Base-by-base conservation (phyloP, 352 stramenopile genomes). In the Globisporangium cystogenes region DNA sequence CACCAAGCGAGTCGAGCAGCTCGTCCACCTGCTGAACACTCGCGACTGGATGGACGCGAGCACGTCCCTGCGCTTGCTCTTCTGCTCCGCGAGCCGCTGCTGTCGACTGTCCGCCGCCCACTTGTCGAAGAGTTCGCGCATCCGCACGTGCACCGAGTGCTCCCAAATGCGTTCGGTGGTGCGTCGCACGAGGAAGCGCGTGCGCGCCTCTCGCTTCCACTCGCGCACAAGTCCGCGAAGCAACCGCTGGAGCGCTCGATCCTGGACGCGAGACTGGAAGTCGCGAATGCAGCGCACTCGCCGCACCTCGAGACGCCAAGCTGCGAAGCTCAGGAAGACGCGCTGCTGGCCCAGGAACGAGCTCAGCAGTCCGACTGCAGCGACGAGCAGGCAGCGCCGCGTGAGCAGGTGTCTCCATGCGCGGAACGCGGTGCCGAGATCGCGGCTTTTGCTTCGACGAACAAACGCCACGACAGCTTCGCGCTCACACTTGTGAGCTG, bases 111-210 rank as follows among this genome's bases (percentile, higher is more conserved):
- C 24, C 10, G 27, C 51, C 8, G 12, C 36, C 77, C 77, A 88
- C 21, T 51, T 55, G 1, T 5, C 39, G 41, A 86, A 82, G n/a
- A 64, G 53, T 11, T 72, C 31, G 29, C 48, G 46, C 55, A 85
- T 54, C 20, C 62, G 64, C 0, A 48, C 37, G 37, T 72, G 65
- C 1, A 84, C 58, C n/a, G 72, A 74, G 2, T 36, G 47, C 7
- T 82, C 29, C 65, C 67, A 76, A 20, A 82, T 70, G 37, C 62
- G 52, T 26, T 74, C 60, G 0, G 78, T 27, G 8, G 58, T 73
- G 16, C 54, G 60, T 7, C 70, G 53, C 2, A 87, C 51, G 3
- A 83, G 59, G 6, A 55, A 26, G 4, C 60, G 65, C 40, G 36
- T 62, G 37, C 49, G 57, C 11, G 55, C 45, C 7, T 67, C 20